A percentile compares a stretch with the other conserved stretches of the same genome.
These are phyloP conservation scores for Fusarium sp. DNA, from an alignment of 2,329 filamentous ascomycete species.

Conservation along the genomic window DNA sequence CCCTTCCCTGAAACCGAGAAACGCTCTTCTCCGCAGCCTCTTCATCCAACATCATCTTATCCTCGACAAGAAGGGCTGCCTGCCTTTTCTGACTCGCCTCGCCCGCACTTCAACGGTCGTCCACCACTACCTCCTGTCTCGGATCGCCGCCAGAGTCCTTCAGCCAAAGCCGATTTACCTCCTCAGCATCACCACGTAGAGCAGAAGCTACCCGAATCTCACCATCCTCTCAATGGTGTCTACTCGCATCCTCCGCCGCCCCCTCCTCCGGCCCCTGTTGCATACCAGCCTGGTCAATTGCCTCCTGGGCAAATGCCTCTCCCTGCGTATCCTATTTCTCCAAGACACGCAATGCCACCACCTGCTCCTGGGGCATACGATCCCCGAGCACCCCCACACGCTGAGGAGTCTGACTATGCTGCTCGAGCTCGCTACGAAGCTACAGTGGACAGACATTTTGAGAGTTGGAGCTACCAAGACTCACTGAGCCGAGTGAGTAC, in stretches of 20 bases:
- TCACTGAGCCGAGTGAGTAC: constrained; percentile 61
- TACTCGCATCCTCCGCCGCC: constrained; percentile 51
- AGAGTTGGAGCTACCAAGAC: constrained; percentile 65
- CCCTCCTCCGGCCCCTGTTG: constrained; percentile 53
- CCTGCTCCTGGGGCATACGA: constrained; percentile 58
- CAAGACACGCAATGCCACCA: constrained; percentile 58
- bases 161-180: constrained; percentile 54
- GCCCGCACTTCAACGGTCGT: constrained; percentile 51
- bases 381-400: constrained; percentile 55
- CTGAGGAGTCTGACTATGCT: constrained; percentile 59
- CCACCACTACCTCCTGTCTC: constrained; percentile 55
- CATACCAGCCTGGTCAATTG: constrained; percentile 56
- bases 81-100: constrained; percentile 57
- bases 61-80: constrained; percentile 55
- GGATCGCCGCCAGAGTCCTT: constrained; percentile 57
- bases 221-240: constrained; percentile 51
- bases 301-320: constrained; percentile 61
- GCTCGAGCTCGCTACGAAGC: constrained; percentile 58
- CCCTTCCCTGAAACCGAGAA: constrained; percentile 56
- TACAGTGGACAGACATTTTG: constrained; percentile 60
- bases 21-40: constrained; percentile 57
- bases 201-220: constrained; percentile 53
- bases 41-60: constrained; percentile 55
- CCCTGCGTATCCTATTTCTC: constrained; percentile 63
- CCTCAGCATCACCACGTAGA: constrained; percentile 50